phyloP scores from a whole-genome alignment of 345 rosid genomes.

The Syzygium grande region DNA sequence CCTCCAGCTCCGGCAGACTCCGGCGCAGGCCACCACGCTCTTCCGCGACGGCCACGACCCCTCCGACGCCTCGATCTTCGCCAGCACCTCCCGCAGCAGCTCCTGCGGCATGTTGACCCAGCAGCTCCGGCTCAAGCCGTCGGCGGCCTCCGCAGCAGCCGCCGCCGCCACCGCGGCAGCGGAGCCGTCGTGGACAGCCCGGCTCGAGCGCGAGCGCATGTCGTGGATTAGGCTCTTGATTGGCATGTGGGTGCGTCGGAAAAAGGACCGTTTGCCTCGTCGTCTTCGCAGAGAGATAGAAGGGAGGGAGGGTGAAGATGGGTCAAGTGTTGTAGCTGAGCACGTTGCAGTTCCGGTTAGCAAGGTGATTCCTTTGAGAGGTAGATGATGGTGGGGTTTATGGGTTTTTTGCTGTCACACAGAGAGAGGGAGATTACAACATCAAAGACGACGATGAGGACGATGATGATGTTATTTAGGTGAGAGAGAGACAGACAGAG shows the following conservation, averaged over 20 bases:
- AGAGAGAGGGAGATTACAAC: neutral
- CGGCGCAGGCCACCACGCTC: slow-evolving; percentile 76
- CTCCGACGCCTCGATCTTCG: slow-evolving; percentile 56
- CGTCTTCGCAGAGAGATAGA: neutral
- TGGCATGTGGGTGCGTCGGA: slow-evolving; percentile 15
- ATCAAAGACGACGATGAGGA: neutral
- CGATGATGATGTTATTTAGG: neutral
- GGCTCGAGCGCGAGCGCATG: slow-evolving; percentile 48
- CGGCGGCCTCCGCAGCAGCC: neutral
- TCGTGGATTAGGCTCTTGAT: slow-evolving; percentile 29
- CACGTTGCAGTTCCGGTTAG: neutral
- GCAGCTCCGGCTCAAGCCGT: slow-evolving; percentile 21
- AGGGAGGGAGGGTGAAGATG: neutral
- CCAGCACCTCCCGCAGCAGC: slow-evolving; percentile 59
- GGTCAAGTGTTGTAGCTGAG: neutral
- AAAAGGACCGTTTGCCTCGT: neutral
- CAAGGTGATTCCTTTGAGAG: neutral
- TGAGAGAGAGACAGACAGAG: neutral
- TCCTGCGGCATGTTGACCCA: slow-evolving; percentile 84
- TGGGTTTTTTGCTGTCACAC: neutral
- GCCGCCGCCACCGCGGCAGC: slow-evolving; percentile 4
- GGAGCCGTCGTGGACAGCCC: slow-evolving; percentile 45
- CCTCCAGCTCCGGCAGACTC: slow-evolving; percentile 80
- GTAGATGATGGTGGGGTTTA: neutral
- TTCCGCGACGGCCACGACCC: slow-evolving; percentile 60